Percentiles rank a stretch among this genome's conserved stretches.
Evolutionary conservation across 2,329 filamentous ascomycete species (phyloP).

Genomic region (Botryotinia calthae): DNA sequence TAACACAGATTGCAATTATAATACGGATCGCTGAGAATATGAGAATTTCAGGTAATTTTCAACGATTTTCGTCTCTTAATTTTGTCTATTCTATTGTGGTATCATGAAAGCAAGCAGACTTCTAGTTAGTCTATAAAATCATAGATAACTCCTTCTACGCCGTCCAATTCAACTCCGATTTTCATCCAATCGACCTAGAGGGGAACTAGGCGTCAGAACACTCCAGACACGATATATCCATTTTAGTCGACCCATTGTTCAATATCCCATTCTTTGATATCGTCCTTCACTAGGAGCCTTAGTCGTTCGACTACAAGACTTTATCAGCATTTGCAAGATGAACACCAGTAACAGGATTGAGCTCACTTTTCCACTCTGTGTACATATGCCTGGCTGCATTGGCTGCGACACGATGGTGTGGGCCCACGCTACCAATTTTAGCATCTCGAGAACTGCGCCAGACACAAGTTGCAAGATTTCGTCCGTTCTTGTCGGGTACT

Average conservation of each 20-base stretch:
- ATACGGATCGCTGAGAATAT: neutral
- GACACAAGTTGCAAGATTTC: conserved; percentile 79
- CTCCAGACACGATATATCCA: neutral
- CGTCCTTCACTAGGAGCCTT: conserved; percentile 66
- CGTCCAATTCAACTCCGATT: neutral
- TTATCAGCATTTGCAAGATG: neutral
- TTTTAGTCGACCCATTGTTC: conserved; percentile 51
- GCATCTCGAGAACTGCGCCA: conserved; percentile 62
- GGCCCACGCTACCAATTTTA: conserved; percentile 55
- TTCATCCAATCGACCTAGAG: neutral
- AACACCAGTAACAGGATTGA: neutral
- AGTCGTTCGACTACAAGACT: conserved; percentile 56
- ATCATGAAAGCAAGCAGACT: conserved; percentile 11
- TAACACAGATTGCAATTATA: neutral
- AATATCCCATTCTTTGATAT: conserved; percentile 62
- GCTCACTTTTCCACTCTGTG: conserved; percentile 57
- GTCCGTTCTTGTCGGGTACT: conserved; percentile 61
- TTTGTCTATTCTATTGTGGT: conserved; percentile 17
- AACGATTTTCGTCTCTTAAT: conserved; percentile 10
- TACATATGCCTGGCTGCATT: conserved; percentile 61
- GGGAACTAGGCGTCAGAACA: too few relatives aligned
- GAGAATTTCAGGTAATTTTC: neutral
- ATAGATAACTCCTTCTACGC: conserved; percentile 12
- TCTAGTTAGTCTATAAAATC: conserved; percentile 13
- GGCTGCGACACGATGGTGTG: conserved; percentile 63